Conservation (phyloP, 257 asterid genomes). For the Gardenia jasminoides region DNA sequence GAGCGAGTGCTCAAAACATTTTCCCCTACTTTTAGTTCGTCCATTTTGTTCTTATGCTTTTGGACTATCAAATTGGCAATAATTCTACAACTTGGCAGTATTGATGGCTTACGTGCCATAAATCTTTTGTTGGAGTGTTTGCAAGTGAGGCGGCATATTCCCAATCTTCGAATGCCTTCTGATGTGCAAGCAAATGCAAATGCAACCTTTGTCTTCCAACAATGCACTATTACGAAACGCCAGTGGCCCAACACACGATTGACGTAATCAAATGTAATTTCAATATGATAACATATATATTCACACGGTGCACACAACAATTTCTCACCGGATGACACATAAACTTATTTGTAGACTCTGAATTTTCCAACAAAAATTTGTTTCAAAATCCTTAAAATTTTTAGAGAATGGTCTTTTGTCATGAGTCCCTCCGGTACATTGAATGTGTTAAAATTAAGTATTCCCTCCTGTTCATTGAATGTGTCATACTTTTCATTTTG, state of each 20-base stretch:
- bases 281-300: slow-evolving; percentile 32
- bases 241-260: slow-evolving; percentile 33
- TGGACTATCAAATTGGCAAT: background rate
- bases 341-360: background rate
- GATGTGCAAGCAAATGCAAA: slow-evolving; percentile 7
- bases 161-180: background rate
- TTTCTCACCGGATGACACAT: background rate
- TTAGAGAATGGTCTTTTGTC: no score
- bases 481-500: no score
- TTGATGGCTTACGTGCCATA: background rate
- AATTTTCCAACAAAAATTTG: background rate
- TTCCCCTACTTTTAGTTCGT: background rate
- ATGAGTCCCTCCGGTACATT: no score
- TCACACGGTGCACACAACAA: slow-evolving; percentile 37
- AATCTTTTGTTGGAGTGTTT: background rate
- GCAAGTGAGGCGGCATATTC: slow-evolving; percentile 21
- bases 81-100: slow-evolving; percentile 8
- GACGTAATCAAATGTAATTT: slow-evolving; percentile 18
- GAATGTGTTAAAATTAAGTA: no score
- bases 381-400: background rate
- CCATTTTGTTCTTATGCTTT: background rate
- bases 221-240: slow-evolving; percentile 21
- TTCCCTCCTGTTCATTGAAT: no score
- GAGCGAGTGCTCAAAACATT: background rate
- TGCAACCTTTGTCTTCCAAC: slow-evolving; percentile 36